A percentile compares a stretch with the other conserved stretches of the same genome.
Conservation (phyloP, 345 rosid genomes). For the Punica granatum region DNA sequence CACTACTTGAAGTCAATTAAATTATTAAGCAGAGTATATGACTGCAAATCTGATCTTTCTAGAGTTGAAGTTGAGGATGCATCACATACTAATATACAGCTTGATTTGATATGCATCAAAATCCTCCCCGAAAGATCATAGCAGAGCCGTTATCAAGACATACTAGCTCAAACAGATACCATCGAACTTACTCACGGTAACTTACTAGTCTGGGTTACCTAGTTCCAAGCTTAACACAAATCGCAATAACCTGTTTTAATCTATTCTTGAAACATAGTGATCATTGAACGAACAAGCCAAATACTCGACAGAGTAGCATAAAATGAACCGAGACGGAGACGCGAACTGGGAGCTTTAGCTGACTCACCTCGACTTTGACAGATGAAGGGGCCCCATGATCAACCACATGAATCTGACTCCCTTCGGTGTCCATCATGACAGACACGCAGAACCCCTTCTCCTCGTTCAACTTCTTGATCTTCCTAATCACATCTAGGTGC, state of each 20-base stretch:
- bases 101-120: too few species aligned
- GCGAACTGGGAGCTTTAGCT: background rate
- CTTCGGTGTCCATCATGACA: slow-evolving; percentile 71
- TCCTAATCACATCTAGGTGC: slow-evolving; percentile 56
- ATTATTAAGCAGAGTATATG: background rate
- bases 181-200: background rate
- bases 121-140: background rate
- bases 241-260: background rate
- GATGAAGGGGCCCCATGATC: slow-evolving; percentile 67
- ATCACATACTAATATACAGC: too few species aligned
- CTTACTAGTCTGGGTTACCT: background rate
- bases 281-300: background rate
- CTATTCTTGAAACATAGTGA: background rate
- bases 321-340: background rate
- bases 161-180: background rate
- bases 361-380: slow-evolving; percentile 43
- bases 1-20: background rate
- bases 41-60: background rate
- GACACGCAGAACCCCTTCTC: slow-evolving; percentile 53
- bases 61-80: too few species aligned
- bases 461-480: slow-evolving; percentile 42
- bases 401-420: slow-evolving; percentile 65
- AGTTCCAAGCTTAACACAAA: background rate
- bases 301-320: background rate
- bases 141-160: background rate